A percentile compares a stretch with the other conserved stretches of the same genome.
Evolutionary conservation across 495 filamentous ascomycete species (phyloP).

Genomic region (Tuber calosporum): DNA sequence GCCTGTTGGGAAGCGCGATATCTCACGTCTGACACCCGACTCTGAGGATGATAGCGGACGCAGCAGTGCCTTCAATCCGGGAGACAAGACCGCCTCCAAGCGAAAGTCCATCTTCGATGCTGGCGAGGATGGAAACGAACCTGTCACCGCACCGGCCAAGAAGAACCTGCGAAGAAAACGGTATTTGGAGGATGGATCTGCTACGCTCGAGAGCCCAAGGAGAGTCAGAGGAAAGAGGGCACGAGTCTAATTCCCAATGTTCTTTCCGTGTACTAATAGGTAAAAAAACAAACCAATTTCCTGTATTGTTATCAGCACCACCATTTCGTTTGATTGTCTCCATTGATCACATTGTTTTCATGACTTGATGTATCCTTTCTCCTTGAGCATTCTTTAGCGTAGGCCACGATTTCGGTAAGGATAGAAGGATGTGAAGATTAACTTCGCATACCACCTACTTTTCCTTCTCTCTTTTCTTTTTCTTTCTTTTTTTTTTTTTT

Average conservation of each 20-base stretch:
- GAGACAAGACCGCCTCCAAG: background rate
- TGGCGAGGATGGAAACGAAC: background rate
- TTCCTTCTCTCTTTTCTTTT: background rate
- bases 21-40: slow-evolving; percentile 31
- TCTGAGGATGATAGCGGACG: slow-evolving; percentile 24
- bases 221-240: background rate
- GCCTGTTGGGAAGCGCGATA: slow-evolving; percentile 11
- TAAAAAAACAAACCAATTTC: background rate
- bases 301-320: background rate
- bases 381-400: background rate
- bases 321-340: background rate
- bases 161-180: background rate
- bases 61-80: background rate
- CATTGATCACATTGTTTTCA: background rate
- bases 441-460: background rate
- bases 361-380: background rate
- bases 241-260: background rate
- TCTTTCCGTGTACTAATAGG: background rate
- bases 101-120: slow-evolving; percentile 2
- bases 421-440: background rate
- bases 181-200: background rate
- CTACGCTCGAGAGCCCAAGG: background rate
- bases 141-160: background rate
- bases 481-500: too few relatives aligned
- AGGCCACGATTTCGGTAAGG: background rate